Percentiles rank a stretch among this genome's conserved stretches.
Evolutionary conservation across 225 moss, liverwort and hornwort genomes (phyloP).

Genomic region (Straminergon stramineum): DNA sequence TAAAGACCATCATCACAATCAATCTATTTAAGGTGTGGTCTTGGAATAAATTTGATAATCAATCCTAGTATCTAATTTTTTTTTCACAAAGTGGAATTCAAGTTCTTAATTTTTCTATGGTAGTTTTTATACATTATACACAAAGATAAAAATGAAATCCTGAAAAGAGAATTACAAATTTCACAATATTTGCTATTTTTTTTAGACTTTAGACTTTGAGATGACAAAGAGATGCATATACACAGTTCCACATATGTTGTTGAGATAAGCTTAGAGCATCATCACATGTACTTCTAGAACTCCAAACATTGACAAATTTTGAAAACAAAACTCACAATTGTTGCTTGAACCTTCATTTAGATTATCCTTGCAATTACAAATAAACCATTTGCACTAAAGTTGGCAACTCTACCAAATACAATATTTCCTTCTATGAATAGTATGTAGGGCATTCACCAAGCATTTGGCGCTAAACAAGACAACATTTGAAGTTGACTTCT

Average conservation of each 20-base stretch:
- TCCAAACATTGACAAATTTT: no score
- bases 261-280: not conserved
- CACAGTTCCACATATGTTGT: not conserved
- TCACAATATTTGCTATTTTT: not conserved
- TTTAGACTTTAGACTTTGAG: not conserved
- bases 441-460: not conserved
- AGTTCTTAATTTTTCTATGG: rapidly evolving
- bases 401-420: not conserved
- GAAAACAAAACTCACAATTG: no score
- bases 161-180: not conserved
- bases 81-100: not conserved
- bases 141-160: not conserved
- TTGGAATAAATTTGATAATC: not conserved
- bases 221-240: not conserved
- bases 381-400: not conserved
- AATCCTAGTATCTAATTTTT: not conserved
- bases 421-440: not conserved
- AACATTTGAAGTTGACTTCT: not conserved
- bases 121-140: not conserved
- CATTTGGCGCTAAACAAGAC: not conserved
- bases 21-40: not conserved
- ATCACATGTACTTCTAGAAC: no score
- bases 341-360: no score
- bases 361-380: not conserved
- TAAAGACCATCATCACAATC: not conserved